A percentile compares a stretch with the other conserved stretches of the same genome.
phyloP scores from a whole-genome alignment of 805 yeast species.

The Spathaspora arborariae region DNA sequence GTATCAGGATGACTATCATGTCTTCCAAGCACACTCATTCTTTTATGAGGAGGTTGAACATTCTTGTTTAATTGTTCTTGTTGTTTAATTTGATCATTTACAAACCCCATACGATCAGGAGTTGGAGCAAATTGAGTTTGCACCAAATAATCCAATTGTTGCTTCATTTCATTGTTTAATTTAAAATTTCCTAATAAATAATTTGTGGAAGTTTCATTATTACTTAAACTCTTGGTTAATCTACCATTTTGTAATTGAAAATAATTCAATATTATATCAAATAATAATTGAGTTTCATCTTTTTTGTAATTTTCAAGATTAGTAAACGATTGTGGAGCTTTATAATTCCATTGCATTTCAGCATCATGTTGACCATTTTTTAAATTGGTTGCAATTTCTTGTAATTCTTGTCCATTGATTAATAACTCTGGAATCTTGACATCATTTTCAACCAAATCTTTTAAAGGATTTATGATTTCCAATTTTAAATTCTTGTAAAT shows the following conservation, averaged over 20 bases:
- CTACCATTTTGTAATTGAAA: conserved; percentile 36
- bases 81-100: conserved; percentile 7
- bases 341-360: conserved; percentile 66
- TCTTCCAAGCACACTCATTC: background rate
- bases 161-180: conserved; percentile 34
- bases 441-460: conserved; percentile 50
- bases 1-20: background rate
- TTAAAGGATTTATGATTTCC: conserved; percentile 55
- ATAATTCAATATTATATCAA: conserved; percentile 64
- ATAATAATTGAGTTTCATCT: conserved; percentile 48
- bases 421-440: conserved; percentile 53
- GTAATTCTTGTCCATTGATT: conserved; percentile 41
- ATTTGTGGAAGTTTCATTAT: conserved; percentile 62
- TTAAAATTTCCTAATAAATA: conserved; percentile 50
- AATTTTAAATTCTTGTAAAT: conserved; percentile 44
- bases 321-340: conserved; percentile 74
- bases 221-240: conserved; percentile 19
- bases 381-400: conserved; percentile 32
- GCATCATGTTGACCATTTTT: conserved; percentile 22
- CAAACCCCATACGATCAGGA: conserved; percentile 3
- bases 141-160: conserved; percentile 32
- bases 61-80: conserved; percentile 3
- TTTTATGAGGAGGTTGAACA: background rate
- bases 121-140: conserved; percentile 17
- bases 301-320: conserved; percentile 71